These are phyloP conservation scores for Filobasidium wieringae DNA, from an alignment of 768 basidiomycete genomes.

Conservation along the genomic window DNA sequence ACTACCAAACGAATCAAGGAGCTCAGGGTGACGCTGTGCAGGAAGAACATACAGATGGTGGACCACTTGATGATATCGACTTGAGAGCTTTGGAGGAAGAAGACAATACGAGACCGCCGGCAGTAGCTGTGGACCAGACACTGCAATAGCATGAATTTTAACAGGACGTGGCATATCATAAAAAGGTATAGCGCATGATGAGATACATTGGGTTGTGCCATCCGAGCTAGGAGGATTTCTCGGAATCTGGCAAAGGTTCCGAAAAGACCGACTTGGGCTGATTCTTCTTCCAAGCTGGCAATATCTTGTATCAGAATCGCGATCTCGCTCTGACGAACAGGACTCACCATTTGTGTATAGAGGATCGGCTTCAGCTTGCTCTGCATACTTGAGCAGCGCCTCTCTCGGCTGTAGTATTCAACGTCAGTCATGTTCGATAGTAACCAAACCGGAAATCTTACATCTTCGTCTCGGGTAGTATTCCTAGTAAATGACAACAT, in stretches of 20 bases:
- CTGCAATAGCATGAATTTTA: no score
- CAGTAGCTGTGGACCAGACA: no score
- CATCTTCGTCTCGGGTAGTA: constrained; percentile 83
- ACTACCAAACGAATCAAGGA: background rate
- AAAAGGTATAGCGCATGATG: no score
- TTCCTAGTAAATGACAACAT: constrained; percentile 45
- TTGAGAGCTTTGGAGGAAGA: background rate
- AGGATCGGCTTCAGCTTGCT: constrained; percentile 61
- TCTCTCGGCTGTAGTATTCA: constrained; percentile 65
- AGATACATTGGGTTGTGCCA: no score
- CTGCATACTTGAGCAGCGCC: constrained; percentile 86
- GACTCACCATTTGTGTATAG: constrained; percentile 72
- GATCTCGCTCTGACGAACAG: constrained; percentile 24
- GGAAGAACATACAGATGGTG: background rate
- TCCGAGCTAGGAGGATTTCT: no score
- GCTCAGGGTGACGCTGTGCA: background rate
- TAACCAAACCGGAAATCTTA: constrained; percentile 46
- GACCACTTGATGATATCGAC: constrained; percentile 8
- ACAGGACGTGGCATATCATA: no score
- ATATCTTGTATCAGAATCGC: constrained; percentile 11
- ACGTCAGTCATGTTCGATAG: background rate
- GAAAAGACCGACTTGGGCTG: constrained; percentile 74
- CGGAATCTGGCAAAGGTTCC: constrained; percentile 43
- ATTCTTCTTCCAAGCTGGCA: constrained; percentile 67
- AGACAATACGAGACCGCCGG: background rate